Conservation (phyloP, 78 protist genomes). For the Cavenderia fasciculata region DNA sequence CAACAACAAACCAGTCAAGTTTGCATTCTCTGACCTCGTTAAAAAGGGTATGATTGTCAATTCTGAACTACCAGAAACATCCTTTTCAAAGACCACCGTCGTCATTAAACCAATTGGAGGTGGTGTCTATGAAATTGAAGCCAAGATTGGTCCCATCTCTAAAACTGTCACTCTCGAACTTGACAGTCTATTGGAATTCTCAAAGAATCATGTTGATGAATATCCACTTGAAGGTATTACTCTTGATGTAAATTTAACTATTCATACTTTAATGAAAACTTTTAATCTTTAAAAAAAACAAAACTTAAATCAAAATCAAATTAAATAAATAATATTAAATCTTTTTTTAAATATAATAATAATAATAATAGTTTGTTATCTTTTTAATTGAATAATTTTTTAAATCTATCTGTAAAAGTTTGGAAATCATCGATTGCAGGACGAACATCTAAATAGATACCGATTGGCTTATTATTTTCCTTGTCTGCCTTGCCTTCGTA, state of each 20-base stretch:
- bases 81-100: constrained; percentile 27
- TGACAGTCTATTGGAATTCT: constrained; percentile 20
- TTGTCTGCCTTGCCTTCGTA: constrained; percentile 68
- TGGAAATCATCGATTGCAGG: constrained; percentile 72
- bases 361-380: background rate
- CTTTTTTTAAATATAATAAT: background rate
- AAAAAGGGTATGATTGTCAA: constrained; percentile 54
- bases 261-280: constrained; percentile 53
- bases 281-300: constrained; percentile 24
- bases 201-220: constrained; percentile 60
- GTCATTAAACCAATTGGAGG: constrained; percentile 24
- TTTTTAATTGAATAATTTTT: constrained; percentile 34
- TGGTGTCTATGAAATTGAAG: constrained; percentile 74
- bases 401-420: constrained; percentile 32
- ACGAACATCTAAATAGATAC: constrained; percentile 79
- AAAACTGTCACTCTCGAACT: constrained; percentile 30
- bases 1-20: constrained; percentile 30
- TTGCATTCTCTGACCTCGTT: constrained; percentile 22
- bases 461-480: constrained; percentile 52
- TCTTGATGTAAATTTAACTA: constrained; percentile 49
- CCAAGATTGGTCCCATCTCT: constrained; percentile 37
- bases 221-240: constrained; percentile 70
- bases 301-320: background rate
- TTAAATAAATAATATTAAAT: background rate
- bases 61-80: constrained; percentile 46